Evolutionary conservation across 805 yeast species (phyloP).

Genomic region (Starmerella tilneyi): DNA sequence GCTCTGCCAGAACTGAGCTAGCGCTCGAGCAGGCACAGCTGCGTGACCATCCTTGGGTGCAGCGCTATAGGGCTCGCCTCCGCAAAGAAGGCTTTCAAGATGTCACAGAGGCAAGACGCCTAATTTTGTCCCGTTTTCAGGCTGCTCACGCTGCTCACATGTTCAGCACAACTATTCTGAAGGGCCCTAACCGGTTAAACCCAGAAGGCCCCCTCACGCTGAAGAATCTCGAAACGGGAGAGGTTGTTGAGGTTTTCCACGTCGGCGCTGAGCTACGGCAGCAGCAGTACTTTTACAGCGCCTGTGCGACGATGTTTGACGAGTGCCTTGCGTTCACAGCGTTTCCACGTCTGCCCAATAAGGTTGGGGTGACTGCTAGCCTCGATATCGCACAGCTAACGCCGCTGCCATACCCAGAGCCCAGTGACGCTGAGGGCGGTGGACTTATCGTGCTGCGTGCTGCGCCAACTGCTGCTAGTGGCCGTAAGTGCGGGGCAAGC

Average conservation of each 20-base stretch:
- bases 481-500: slow-evolving; percentile 16
- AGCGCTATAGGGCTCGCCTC: not conserved
- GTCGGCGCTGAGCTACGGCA: slow-evolving; percentile 14
- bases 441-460: slow-evolving; percentile 13
- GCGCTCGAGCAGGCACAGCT: slow-evolving; percentile 4
- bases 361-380: slow-evolving; percentile 76
- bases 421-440: not conserved
- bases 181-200: slow-evolving; percentile 3
- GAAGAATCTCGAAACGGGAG: slow-evolving; percentile 13
- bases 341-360: slow-evolving; percentile 61
- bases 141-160: slow-evolving; percentile 16
- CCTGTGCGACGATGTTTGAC: slow-evolving; percentile 64
- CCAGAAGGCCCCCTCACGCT: slow-evolving; percentile 15
- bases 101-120: not conserved
- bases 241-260: slow-evolving; percentile 9
- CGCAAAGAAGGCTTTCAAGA: slow-evolving; percentile 7
- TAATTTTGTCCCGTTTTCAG: slow-evolving; percentile 5
- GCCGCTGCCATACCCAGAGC: not conserved
- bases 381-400: slow-evolving; percentile 41
- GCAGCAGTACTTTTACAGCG: slow-evolving; percentile 70
- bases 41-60: slow-evolving; percentile 10
- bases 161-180: slow-evolving; percentile 16
- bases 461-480: slow-evolving; percentile 4
- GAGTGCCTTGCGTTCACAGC: slow-evolving; percentile 65
- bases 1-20: not conserved